A percentile compares a stretch with the other conserved stretches of the same genome.
These are phyloP conservation scores for Dillenia turbinata DNA, from an alignment of 164 flowering plant genomes.

Conservation along the genomic window DNA sequence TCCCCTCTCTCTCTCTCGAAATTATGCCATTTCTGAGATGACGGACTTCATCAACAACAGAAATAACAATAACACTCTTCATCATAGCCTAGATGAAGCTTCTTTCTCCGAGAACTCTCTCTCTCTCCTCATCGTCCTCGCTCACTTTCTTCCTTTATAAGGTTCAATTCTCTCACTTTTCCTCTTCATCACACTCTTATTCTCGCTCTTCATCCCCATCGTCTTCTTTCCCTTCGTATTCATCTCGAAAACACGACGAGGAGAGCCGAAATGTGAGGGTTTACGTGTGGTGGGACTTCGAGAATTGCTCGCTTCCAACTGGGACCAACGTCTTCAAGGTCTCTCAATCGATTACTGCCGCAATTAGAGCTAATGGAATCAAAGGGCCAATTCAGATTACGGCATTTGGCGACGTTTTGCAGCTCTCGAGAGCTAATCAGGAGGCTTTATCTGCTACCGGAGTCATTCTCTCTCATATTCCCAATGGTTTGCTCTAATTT, in stretches of 20 bases:
- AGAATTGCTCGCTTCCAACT: constrained; percentile 60
- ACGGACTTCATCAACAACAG: too few species aligned
- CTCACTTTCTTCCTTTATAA: not conserved
- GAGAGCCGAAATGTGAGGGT: constrained; percentile 55
- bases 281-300: constrained; percentile 98
- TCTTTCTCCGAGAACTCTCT: not conserved
- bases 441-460: constrained; percentile 75
- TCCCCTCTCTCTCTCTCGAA: too few species aligned
- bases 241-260: constrained; percentile 25
- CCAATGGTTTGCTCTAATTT: constrained; percentile 34
- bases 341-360: constrained; percentile 46
- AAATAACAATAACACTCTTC: too few species aligned
- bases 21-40: too few species aligned
- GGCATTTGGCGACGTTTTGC: constrained; percentile 75
- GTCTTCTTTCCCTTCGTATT: constrained; percentile 9
- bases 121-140: not conserved
- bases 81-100: too few species aligned
- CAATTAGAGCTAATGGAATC: constrained; percentile 68
- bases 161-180: not conserved
- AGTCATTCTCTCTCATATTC: constrained; percentile 61
- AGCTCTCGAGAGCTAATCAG: constrained; percentile 55
- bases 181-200: not conserved
- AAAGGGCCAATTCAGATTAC: constrained; percentile 77
- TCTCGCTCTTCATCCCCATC: constrained; percentile 9
- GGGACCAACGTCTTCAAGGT: constrained; percentile 50